A percentile compares a stretch with the other conserved stretches of the same genome.
These are phyloP conservation scores for Ustilago bromivora DNA, from an alignment of 1,284 basidiomycete genomes.

Conservation along the genomic window DNA sequence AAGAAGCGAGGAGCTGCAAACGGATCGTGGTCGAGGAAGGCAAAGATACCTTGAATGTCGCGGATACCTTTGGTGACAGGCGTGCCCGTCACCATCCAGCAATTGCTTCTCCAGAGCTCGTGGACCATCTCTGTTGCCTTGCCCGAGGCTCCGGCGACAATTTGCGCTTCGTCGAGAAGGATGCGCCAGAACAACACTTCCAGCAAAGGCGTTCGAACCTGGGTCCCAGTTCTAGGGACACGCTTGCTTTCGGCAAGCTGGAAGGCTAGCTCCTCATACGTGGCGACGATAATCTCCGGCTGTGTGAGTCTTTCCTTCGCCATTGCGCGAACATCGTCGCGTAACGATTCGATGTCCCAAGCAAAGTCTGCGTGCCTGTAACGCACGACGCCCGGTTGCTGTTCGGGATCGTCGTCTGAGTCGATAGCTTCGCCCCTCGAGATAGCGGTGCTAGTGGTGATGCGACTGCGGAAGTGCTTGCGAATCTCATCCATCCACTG, in stretches of 20 bases:
- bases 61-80: conserved; percentile 50
- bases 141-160: conserved; percentile 43
- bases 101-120: conserved; percentile 54
- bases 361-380: conserved; percentile 38
- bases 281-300: conserved; percentile 54
- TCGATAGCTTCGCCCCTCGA: not conserved
- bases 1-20: conserved; percentile 48
- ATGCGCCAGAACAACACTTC: conserved; percentile 56
- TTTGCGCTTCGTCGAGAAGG: conserved; percentile 56
- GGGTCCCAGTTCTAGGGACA: conserved; percentile 16
- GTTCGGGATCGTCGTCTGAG: not conserved
- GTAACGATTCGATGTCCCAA: conserved; percentile 26
- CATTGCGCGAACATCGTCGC: conserved; percentile 23
- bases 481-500: conserved; percentile 58
- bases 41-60: conserved; percentile 54
- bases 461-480: conserved; percentile 52
- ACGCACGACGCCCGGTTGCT: conserved; percentile 39
- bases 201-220: conserved; percentile 45
- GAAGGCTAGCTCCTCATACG: conserved; percentile 50
- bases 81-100: conserved; percentile 58
- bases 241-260: conserved; percentile 46
- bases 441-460: not conserved
- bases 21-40: conserved; percentile 53
- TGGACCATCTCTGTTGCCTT: conserved; percentile 53
- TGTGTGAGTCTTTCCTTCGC: conserved; percentile 24